Conservation (phyloP, 129 eudicot genomes). For the Logfia minima region DNA sequence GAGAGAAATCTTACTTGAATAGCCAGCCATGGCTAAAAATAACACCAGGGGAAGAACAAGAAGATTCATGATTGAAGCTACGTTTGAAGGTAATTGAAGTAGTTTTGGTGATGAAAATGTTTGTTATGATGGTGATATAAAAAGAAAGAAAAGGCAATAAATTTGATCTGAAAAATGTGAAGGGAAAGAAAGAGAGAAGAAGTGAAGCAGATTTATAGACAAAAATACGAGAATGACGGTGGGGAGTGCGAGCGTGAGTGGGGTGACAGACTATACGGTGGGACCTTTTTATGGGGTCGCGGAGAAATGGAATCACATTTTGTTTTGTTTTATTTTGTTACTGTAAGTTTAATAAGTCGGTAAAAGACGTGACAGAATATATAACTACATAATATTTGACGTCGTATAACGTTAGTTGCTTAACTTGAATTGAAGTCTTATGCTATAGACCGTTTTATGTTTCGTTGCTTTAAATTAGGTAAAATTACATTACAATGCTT, state of each 20-base stretch:
- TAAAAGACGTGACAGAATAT: too few relatives aligned
- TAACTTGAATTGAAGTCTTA: too few relatives aligned
- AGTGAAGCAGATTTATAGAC: conserved; percentile 29
- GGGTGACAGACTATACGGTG: conserved; percentile 34
- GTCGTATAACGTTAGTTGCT: too few relatives aligned
- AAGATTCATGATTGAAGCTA: conserved; percentile 34
- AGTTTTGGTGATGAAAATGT: conserved; percentile 12
- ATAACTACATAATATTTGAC: too few relatives aligned
- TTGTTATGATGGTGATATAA: conserved; percentile 3
- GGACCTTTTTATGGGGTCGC: conserved; percentile 5
- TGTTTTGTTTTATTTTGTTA: neutral
- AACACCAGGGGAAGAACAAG: conserved; percentile 26
- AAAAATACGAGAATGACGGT: conserved; percentile 37
- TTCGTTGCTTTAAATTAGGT: too few relatives aligned
- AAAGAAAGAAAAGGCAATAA: neutral
- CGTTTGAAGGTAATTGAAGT: neutral
- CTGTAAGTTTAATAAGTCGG: neutral
- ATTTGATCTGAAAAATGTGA: conserved; percentile 15
- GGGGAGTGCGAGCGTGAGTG: conserved; percentile 33
- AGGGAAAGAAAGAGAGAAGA: conserved; percentile 21
- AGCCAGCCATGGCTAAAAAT: conserved; percentile 32
- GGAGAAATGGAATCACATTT: conserved; percentile 5
- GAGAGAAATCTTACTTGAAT: conserved; percentile 36
- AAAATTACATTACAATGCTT: too few relatives aligned
- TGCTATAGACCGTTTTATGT: too few relatives aligned